Evolutionary conservation across 805 yeast genomes (phyloP), one percentile per base, ranked within the genome.

Genomic region (Candida koratica): DNA sequence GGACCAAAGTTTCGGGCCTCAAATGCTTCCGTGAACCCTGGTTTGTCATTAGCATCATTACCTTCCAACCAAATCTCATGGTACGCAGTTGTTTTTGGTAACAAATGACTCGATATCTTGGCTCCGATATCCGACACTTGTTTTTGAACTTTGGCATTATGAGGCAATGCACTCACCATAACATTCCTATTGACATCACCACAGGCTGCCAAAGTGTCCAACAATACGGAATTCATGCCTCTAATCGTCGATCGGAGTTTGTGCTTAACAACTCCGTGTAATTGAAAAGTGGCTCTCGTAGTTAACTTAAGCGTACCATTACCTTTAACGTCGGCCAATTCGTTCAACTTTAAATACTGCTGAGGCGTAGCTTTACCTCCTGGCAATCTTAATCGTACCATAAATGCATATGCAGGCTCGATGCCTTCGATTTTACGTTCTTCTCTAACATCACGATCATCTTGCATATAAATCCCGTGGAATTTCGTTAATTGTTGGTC

Each of bases 401-500:
- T 90, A 64, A 90, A 90, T n/a, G 94, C 75, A 60, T 85, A 90
- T 34, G 94, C 95, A 12, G 97, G 97, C 64, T 90, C 97, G 45
- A 85, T 60, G 28, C 97, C 97, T 56, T 84, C 86, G 32, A 85
- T 77, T 65, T 89, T 90, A 56, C 97, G 81, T 50, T 84, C 83
- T 38, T 90, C 97, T 60, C 97, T 77, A 41, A 90, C 71, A 61
- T 90, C 97, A 69, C 97, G 85, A 59, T 90, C 97, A 61, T 90
- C 97, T 68, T 90, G 97, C 95, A 90, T 87, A 61, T 90, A 90
- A 48, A 88, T 87, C 65, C 97, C 97, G 61, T 90, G 97, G 77
- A 90, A 90, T 64, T 90, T 90, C 47, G 97, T 88, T 60, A 90
- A 64, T 64, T 89, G 97, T 64, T 88, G 95, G 62, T 88, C 97